Base-by-base conservation (phyloP, 192 early-diverging fungal genomes). In the Cetraspora pellucida region DNA sequence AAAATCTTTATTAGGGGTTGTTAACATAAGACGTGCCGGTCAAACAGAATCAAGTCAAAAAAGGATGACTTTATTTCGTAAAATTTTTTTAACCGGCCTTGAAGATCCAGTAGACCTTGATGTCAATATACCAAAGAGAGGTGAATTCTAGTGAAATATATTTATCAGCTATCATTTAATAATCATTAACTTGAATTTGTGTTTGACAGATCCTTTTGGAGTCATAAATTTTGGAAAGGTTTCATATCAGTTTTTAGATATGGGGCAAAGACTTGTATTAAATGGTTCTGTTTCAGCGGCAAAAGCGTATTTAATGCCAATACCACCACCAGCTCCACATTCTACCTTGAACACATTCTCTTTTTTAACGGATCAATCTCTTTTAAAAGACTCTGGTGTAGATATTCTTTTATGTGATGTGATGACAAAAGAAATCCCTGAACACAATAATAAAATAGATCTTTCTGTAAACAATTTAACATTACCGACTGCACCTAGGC, bases 11-110 rank as follows among this genome's bases (percentile, higher is more conserved):
- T 74, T 89, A 19, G 81, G 84, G 9, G 78, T 91, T 65, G 89
- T 91, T 46, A 91, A 95, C 77, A 82, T 85, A 1, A 85, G 86
- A 43, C 81, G 71, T 45, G 79, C 84, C 2, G 79, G 82, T 11
- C 91, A 91, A 74, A 86, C 90, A 30, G 85, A 87, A 58, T 82
- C 90, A 25, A 77, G 91, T 30, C 80, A 83, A 4, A 57, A 88
- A 72, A 82, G 93, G 21, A 91, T 94, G 90, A 74, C 57, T n/a
- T 68, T 86, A n/a, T 89, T 94, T 79, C 81, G 89, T 28, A 78
- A 77, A 14, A 60, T 77, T 55, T 82, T 92, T 68, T 81, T 90
- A 59, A 90, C 87, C 19, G 87, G 86, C 43, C 55, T 90, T 8
- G 79, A 88, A 55, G 83, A 81, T 37, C 69, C 72, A 47, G 3